Evolutionary conservation across 2,329 filamentous ascomycete species (phyloP), one percentile per base, ranked within the genome.

Genomic region (Thielaviopsis musarum): DNA sequence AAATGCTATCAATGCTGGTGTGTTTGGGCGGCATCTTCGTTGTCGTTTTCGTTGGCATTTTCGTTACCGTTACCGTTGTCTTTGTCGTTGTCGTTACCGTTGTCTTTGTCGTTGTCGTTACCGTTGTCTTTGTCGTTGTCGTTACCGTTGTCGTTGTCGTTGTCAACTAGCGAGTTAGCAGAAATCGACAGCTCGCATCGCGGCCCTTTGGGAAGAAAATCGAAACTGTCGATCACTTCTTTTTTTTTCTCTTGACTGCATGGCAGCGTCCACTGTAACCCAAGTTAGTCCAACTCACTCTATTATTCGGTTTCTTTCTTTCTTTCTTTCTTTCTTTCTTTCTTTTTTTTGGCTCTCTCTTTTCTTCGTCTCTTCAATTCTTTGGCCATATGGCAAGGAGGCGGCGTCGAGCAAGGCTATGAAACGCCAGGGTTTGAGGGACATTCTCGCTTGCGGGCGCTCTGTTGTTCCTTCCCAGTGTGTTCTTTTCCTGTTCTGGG

Each of bases 371-470:
- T 24, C 38, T 28, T n/a, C 19, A 28, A 56, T 21, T 34, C 30
- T 34, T 9, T 34, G 30, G 30, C 30, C 4, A 34, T 10, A 34
- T 7, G 9, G 26, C 24, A 10, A 34, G 52, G 52, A 55, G 59
- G 59, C 52, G 59, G 59, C 59, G 52, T 48, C 22, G 51, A 57
- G 45, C 57, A 26, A 34, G 38, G 21, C 51, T 52, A 19, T 61
- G 56, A 61, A 61, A 61, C 59, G 28, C 59, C 52, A 38, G 52
- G 55, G 56, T 61, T 61, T 61, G 59, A 61, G 55, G 59, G 59
- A 49, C 55, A 49, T 51, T 58, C 54, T 58, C 57, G 57, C 57
- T 48, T 58, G 49, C 26, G 3, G 26, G 22, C 51, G 57, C 57
- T 54, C 51, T 58, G 57, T 24, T 45, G 38, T 45, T 45, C 38